Percentiles rank a stretch among this genome's conserved stretches.
These are phyloP conservation scores for Aspergillus carbonarius DNA, from an alignment of 2,329 filamentous ascomycete species.

Conservation along the genomic window DNA sequence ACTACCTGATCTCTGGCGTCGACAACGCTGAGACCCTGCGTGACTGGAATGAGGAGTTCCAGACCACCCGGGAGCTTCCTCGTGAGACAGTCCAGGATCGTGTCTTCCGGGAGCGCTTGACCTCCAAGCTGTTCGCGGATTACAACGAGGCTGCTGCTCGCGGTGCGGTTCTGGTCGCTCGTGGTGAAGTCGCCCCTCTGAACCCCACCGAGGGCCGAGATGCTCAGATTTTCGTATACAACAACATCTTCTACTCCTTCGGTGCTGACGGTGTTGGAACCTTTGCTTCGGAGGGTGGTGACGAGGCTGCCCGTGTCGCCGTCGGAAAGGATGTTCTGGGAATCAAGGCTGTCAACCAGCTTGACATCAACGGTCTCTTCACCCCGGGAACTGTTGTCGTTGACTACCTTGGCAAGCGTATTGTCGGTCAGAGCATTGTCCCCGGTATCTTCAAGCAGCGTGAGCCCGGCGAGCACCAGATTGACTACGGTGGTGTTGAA, in stretches of 20 bases:
- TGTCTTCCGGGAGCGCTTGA: slow-evolving; percentile 89
- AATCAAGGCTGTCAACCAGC: slow-evolving; percentile 92
- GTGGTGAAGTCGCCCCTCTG: slow-evolving; percentile 86
- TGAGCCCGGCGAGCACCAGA: slow-evolving; percentile 95
- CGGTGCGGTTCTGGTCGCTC: slow-evolving; percentile 86
- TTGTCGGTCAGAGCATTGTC: slow-evolving; percentile 96
- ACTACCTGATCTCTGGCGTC: slow-evolving; percentile 81
- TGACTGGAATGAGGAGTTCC: slow-evolving; percentile 99
- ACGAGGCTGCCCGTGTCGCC: slow-evolving; percentile 92
- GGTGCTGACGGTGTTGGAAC: slow-evolving; percentile 96
- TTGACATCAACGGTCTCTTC: slow-evolving; percentile 92
- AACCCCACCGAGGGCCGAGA: slow-evolving; percentile 92
- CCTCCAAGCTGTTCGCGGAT: slow-evolving; percentile 95
- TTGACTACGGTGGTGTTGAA: slow-evolving; percentile 97
- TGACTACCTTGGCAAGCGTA: slow-evolving; percentile 94
- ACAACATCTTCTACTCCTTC: slow-evolving; percentile 99
- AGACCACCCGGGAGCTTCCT: slow-evolving; percentile 90
- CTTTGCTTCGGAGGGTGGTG: slow-evolving; percentile 92
- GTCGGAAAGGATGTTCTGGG: slow-evolving; percentile 96
- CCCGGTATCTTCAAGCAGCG: slow-evolving; percentile 99
- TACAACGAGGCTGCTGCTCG: slow-evolving; percentile 94
- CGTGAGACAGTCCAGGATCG: slow-evolving; percentile 93
- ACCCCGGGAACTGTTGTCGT: slow-evolving; percentile 95
- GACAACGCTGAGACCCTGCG: slow-evolving; percentile 92
- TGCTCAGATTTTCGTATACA: slow-evolving; percentile 98